Percentiles rank a stretch among this genome's conserved stretches.
These are phyloP conservation scores for Clonostachys rhizophaga DNA, from an alignment of 2,329 filamentous ascomycete genomes.

Conservation along the genomic window DNA sequence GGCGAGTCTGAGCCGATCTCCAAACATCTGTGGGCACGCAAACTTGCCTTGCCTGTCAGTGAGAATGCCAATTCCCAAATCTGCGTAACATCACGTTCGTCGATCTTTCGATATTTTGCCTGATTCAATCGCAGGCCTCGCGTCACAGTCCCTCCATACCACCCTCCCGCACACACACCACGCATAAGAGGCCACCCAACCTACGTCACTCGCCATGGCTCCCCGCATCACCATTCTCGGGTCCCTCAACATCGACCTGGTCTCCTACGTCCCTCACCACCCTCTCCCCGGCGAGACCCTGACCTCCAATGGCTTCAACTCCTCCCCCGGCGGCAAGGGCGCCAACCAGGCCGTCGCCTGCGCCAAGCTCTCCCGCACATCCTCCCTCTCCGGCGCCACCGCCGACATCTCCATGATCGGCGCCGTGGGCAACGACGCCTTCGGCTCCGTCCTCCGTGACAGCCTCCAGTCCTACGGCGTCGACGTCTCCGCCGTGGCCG, in stretches of 20 bases:
- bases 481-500: conserved; percentile 47
- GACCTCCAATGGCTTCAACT: conserved; percentile 71
- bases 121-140: too few relatives aligned
- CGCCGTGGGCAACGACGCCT: conserved; percentile 65
- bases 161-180: background rate
- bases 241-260: conserved; percentile 91
- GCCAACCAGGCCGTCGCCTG: conserved; percentile 93
- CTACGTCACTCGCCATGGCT: conserved; percentile 7
- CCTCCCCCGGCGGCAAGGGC: conserved; percentile 86
- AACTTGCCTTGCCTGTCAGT: background rate
- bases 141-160: background rate
- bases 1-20: too few relatives aligned
- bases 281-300: conserved; percentile 85
- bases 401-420: conserved; percentile 64
- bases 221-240: conserved; percentile 74
- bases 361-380: conserved; percentile 68
- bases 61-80: background rate
- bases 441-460: conserved; percentile 53
- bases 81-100: background rate
- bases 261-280: conserved; percentile 80
- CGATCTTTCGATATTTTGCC: background rate
- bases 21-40: background rate
- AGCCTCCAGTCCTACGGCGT: conserved; percentile 60
- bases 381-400: conserved; percentile 23
- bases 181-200: conserved; percentile 10